Evolutionary conservation across 441 rosid species (phyloP).

Genomic region (Populus trichocarpa): DNA sequence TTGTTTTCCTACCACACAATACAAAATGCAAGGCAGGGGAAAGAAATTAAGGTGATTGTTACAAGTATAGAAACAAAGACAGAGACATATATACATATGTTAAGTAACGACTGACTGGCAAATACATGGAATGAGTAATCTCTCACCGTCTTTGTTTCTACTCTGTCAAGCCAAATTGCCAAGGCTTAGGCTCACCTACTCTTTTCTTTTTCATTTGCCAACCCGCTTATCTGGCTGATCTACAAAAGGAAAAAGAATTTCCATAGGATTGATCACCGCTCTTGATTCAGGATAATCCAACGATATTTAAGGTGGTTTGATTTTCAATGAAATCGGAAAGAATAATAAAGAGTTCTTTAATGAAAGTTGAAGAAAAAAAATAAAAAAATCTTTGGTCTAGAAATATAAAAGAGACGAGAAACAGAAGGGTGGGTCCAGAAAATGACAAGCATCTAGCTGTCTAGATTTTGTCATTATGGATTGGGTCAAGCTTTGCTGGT

Average conservation of each 20-base stretch:
- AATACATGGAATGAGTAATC: not conserved
- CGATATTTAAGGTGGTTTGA: not conserved
- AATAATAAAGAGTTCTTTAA: not conserved
- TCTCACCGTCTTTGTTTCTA: not conserved
- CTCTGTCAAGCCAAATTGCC: too few relatives aligned
- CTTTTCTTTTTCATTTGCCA: not conserved
- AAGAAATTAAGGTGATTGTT: not conserved
- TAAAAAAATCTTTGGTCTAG: not conserved
- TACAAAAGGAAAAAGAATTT: not conserved
- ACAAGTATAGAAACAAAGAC: not conserved
- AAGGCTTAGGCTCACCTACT: not conserved
- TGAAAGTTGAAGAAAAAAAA: not conserved
- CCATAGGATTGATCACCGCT: not conserved
- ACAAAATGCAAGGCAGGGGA: not conserved
- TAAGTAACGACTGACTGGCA: conserved; percentile 9
- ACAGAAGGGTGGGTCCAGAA: not conserved
- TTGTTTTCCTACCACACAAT: not conserved
- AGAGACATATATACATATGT: too few relatives aligned
- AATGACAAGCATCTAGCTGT: not conserved
- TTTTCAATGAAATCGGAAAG: not conserved
- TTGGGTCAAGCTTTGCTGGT: not conserved
- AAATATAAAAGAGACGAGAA: too few relatives aligned
- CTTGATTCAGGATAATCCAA: not conserved
- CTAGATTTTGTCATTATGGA: not conserved
- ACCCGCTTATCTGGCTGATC: conserved; percentile 4